Evolutionary conservation across 192 early-diverging fungal species (phyloP), one percentile per base, ranked within the genome.

Genomic region (Gryganskiella cystojenkinii): DNA sequence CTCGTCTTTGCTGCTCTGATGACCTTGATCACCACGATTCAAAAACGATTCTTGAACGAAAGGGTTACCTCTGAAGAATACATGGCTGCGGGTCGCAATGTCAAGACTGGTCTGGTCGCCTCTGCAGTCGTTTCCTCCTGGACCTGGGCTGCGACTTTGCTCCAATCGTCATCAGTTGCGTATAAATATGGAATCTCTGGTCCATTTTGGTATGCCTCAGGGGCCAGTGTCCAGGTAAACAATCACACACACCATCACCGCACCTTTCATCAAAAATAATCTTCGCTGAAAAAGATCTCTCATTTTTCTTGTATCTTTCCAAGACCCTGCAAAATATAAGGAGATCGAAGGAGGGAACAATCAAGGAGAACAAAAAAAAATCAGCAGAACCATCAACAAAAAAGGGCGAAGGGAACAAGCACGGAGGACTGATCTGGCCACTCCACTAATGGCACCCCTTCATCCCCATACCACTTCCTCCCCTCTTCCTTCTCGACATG

Each of bases 21-120:
- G 86, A 90, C 87, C 3, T 27, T 89, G 11, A 81, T 92, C 22
- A 91, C 91, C 10, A 74, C 75, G 69, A 84, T 84, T n/a, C 84
- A 90, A 53, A 87, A 89, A 46, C 74, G 89, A 22, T 92, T 91
- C 66, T 63, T 91, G n/a, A 70, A 82, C 24, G 92, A 93, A 68
- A 73, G 71, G 34, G 71, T 90, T 55, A 87, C 87, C 4, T 88
- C 87, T 2, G 91, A 93, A 78, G 87, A 83, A 61, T 92, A 87
- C 61, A 92, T 88, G 83, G 91, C 91, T 10, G 91, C 89, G n/a
- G 79, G 84, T 27, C 70, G 91, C 42, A 82, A 51, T 35, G 84
- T 92, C 11, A 91, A 91, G 79, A 87, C 87, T n/a, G 91, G 91
- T 56, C 76, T 92, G 1, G 88, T 86, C 4, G 91, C 91, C 15